Percentiles rank a stretch among this genome's conserved stretches.
Conservation (phyloP, 1,139 yeast species). For the Pichia sp. region DNA sequence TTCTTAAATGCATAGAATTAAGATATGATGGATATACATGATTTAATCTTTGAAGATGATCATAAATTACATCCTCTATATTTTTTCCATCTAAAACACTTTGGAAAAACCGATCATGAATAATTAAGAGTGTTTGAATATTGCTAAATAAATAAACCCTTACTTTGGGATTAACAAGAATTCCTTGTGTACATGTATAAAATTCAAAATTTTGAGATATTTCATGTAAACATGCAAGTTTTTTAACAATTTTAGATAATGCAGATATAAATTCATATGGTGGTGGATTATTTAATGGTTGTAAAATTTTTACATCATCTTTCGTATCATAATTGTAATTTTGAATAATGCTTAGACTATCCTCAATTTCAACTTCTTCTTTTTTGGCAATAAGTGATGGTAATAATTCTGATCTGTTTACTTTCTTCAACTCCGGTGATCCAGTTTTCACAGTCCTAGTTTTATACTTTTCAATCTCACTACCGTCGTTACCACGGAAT, state of each 20-base stretch:
- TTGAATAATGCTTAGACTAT: not conserved
- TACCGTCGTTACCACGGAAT: conserved; percentile 25
- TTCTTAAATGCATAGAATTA: not conserved
- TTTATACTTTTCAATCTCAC: conserved; percentile 24
- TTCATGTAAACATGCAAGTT: conserved; percentile 14
- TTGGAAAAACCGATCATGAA: conserved; percentile 20
- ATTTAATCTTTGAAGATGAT: conserved; percentile 20
- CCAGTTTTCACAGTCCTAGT: not conserved
- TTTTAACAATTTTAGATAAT: conserved; percentile 9
- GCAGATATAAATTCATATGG: conserved; percentile 9
- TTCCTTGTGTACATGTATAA: conserved; percentile 12
- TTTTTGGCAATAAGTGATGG: conserved; percentile 9
- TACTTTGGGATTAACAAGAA: conserved; percentile 18
- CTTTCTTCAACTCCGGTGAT: not conserved
- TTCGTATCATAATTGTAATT: not conserved
- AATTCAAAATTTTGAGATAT: conserved; percentile 15
- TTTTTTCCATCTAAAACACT: conserved; percentile 4
- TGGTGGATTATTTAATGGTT: conserved; percentile 10
- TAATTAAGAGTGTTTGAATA: conserved; percentile 18
- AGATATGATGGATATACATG: conserved; percentile 26
- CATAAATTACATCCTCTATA: conserved; percentile 15
- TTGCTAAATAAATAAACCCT: conserved; percentile 24
- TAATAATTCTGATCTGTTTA: conserved; percentile 1
- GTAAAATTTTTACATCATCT: not conserved
- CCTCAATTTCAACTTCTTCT: not conserved